Conservation (phyloP, 441 rosid genomes). For the Arabidopsis hybrid region DNA sequence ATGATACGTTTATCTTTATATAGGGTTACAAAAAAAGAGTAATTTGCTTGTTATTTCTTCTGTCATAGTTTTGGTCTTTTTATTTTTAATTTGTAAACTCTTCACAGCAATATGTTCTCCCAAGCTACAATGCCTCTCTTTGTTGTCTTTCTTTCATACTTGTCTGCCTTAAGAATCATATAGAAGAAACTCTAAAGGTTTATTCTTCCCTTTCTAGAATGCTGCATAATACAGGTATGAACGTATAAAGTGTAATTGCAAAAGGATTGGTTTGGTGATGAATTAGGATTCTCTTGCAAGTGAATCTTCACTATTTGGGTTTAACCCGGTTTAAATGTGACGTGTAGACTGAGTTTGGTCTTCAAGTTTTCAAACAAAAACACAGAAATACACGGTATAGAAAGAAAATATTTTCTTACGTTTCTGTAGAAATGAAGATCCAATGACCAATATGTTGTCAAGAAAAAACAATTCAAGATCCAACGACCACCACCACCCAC, state of each 20-base stretch:
- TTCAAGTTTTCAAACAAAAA: too few relatives aligned
- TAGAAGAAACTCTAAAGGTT: constrained; percentile 12
- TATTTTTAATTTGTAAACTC: constrained; percentile 28
- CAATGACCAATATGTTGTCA: background rate
- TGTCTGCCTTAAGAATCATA: constrained; percentile 24
- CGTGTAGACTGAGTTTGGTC: too few relatives aligned
- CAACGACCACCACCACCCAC: constrained; percentile 24
- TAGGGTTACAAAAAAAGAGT: constrained; percentile 34
- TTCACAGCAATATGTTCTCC: constrained; percentile 34
- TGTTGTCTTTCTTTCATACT: constrained; percentile 29
- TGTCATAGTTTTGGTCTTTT: constrained; percentile 34
- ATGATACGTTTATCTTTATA: constrained; percentile 42
- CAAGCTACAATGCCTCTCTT: constrained; percentile 29
- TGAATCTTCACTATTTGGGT: background rate
- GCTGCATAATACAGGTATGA: background rate
- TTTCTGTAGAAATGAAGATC: background rate
- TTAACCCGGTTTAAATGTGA: background rate
- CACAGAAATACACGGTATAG: background rate
- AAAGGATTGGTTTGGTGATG: constrained; percentile 29
- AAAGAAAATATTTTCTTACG: background rate
- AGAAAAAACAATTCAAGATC: background rate
- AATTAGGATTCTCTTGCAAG: background rate
- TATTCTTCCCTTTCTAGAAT: constrained; percentile 8
- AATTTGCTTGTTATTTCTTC: constrained; percentile 32
- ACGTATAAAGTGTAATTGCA: constrained; percentile 4